These are phyloP conservation scores for Corylus heterophylla DNA, from an alignment of 306 rosid species.

Conservation along the genomic window DNA sequence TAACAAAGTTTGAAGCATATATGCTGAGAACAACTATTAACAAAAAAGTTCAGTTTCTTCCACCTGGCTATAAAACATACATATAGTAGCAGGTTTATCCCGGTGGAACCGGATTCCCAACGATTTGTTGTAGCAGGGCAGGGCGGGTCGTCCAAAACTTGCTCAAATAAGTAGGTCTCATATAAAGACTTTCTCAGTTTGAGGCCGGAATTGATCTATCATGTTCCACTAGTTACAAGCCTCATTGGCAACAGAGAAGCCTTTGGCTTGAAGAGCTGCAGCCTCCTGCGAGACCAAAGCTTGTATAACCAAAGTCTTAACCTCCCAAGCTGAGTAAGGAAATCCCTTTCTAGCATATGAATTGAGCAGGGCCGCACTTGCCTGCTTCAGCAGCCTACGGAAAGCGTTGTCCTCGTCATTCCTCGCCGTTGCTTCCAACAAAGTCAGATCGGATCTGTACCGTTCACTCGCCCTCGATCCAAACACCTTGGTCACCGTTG, in stretches of 20 bases:
- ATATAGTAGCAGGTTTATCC: too few species aligned
- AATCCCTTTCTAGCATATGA: constrained; percentile 67
- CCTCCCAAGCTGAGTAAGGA: constrained; percentile 78
- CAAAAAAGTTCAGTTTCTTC: too few species aligned
- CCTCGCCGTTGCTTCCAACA: constrained; percentile 66
- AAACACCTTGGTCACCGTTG: constrained; percentile 76
- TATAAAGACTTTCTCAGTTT: too few species aligned
- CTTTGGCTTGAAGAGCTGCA: constrained; percentile 60
- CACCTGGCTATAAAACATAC: too few species aligned
- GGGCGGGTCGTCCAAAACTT: too few species aligned
- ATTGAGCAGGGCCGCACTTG: constrained; percentile 68
- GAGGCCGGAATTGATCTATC: too few species aligned
- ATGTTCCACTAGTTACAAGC: constrained; percentile 45
- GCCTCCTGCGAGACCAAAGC: constrained; percentile 59
- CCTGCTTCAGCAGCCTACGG: constrained; percentile 69
- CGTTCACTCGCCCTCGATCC: constrained; percentile 72
- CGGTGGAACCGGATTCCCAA: too few species aligned
- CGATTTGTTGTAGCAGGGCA: too few species aligned
- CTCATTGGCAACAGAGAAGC: constrained; percentile 60
- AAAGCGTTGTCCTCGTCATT: constrained; percentile 52
- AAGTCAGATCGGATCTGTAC: constrained; percentile 73
- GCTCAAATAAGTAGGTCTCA: too few species aligned
- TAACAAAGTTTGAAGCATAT: too few species aligned
- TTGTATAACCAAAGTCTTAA: constrained; percentile 76
- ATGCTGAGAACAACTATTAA: too few species aligned